phyloP scores from a whole-genome alignment of 1,284 basidiomycete genomes.

The Malassezia sympodialis region DNA sequence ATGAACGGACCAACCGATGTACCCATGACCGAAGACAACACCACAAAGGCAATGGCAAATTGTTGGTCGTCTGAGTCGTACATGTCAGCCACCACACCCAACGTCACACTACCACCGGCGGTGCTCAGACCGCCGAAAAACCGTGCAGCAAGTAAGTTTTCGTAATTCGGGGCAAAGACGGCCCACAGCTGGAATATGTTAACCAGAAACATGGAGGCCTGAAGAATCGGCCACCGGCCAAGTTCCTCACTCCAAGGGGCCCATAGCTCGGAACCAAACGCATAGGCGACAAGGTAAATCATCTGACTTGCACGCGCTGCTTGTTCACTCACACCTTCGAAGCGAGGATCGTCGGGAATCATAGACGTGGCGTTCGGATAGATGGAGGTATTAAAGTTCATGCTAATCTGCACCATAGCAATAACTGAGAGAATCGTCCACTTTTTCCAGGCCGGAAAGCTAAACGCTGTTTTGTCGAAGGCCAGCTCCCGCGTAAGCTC shows the following conservation, averaged over 20 bases:
- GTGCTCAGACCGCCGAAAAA: slow-evolving; percentile 46
- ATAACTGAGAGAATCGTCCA: slow-evolving; percentile 49
- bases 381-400: slow-evolving; percentile 49
- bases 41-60: slow-evolving; percentile 45
- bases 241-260: slow-evolving; percentile 48
- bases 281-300: slow-evolving; percentile 50
- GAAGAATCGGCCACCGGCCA: slow-evolving; percentile 45
- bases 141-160: slow-evolving; percentile 42
- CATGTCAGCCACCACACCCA: slow-evolving; percentile 50
- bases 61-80: slow-evolving; percentile 46
- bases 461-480: slow-evolving; percentile 38
- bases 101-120: slow-evolving; percentile 50
- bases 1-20: slow-evolving; percentile 43
- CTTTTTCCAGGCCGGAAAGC: slow-evolving; percentile 44
- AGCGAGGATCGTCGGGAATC: slow-evolving; percentile 33
- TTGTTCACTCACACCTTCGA: slow-evolving; percentile 41
- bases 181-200: slow-evolving; percentile 47
- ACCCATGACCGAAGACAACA: slow-evolving; percentile 44
- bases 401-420: slow-evolving; percentile 48
- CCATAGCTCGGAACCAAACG: slow-evolving; percentile 48
- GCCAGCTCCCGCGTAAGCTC: slow-evolving; percentile 45
- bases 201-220: slow-evolving; percentile 42
- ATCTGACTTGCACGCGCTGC: slow-evolving; percentile 49
- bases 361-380: slow-evolving; percentile 44
- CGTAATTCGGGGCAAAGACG: slow-evolving; percentile 42